Evolutionary conservation across 192 early-diverging fungal species (phyloP), one percentile per base, ranked within the genome.

Genomic region (Coemansia sp.): DNA sequence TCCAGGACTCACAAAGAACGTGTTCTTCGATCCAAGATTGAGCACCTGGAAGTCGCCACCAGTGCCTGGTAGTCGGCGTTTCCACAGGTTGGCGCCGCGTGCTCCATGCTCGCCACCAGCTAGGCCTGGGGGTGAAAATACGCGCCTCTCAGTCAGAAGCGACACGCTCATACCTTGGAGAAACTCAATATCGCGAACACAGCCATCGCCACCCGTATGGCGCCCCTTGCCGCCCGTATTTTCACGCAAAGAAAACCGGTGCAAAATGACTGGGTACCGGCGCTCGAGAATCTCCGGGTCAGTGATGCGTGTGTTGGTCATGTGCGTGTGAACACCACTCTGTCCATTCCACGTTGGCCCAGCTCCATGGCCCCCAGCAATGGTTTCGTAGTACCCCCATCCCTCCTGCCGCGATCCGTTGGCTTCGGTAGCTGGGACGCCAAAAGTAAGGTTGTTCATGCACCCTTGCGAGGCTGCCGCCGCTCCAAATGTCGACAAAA

Each of bases 301-400:
- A 1, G 96, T 99, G 67, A 96, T 97, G 20, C 95, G 85, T 0
- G 96, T 99, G 70, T 99, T 99, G 33, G 96, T 99, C 94, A 96
- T 95, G 70, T 96, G 93, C 60, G 85, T 86, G 71, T 89, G 88
- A 3, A 89, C 88, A 66, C 88, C 87, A 63, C 89, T 89, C 42
- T 91, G 86, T 7, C 96, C 96, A 62, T 89, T 56, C 96, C 96
- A 99, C 0, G 85, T 85, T 2, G 92, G 90, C 3, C 96, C 96
- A 6, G 94, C 96, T 18, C 96, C 96, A 55, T 87, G 87, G 38
- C 88, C 88, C 37, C 92, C 88, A 41, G 89, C 92, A 67, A 98
- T 96, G 7, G 95, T 97, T 75, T 99, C 95, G 77, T 97, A 97
- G 68, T 98, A 98, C 20, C 95, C 94, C 88, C 94, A 96, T 25